phyloP scores from a whole-genome alignment of 2,329 filamentous ascomycete species.

The Rhynchosporium graminicola region DNA sequence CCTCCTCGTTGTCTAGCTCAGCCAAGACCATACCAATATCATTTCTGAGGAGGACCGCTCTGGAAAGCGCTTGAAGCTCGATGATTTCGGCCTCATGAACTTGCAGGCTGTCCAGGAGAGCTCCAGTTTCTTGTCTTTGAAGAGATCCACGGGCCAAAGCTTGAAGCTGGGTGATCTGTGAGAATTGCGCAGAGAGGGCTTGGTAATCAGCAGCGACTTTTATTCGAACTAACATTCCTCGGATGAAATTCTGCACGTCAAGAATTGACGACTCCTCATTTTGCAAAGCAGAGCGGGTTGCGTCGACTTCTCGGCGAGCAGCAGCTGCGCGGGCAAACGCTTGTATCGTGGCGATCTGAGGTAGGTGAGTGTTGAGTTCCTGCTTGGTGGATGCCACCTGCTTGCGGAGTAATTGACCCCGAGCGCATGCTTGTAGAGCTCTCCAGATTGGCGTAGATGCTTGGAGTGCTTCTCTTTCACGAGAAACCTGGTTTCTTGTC shows the following conservation, averaged over 20 bases:
- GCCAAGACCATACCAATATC: constrained; percentile 72
- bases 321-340: constrained; percentile 51
- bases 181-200: constrained; percentile 58
- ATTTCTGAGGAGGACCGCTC: constrained; percentile 77
- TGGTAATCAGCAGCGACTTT: constrained; percentile 51
- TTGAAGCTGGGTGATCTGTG: constrained; percentile 64
- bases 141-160: constrained; percentile 65
- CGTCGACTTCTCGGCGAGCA: constrained; percentile 52
- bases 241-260: constrained; percentile 58
- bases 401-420: constrained; percentile 51
- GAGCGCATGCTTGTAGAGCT: constrained; percentile 45
- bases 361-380: constrained; percentile 54
- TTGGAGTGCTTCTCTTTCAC: constrained; percentile 53
- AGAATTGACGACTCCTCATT: constrained; percentile 49
- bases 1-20: constrained; percentile 81
- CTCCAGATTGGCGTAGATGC: constrained; percentile 53
- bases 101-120: constrained; percentile 69
- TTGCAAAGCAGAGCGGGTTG: constrained; percentile 51
- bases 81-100: constrained; percentile 67
- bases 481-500: constrained; percentile 55
- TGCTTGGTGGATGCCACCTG: constrained; percentile 48
- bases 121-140: constrained; percentile 59
- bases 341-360: constrained; percentile 39
- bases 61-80: constrained; percentile 71
- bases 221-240: constrained; percentile 62